Evolutionary conservation across 148 eudicot species (phyloP), one percentile per base, ranked within the genome.

Genomic region (Spergularia marina): DNA sequence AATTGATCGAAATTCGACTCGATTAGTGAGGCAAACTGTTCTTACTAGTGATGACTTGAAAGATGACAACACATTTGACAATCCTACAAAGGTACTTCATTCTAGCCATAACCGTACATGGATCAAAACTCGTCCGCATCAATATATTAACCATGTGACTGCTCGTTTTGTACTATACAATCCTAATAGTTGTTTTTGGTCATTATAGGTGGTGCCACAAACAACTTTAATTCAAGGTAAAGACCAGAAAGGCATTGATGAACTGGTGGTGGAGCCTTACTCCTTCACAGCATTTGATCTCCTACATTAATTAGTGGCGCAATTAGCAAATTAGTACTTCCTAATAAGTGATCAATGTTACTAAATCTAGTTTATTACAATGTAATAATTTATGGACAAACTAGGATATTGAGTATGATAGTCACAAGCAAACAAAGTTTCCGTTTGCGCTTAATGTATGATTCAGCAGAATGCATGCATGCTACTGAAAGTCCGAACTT

Each of bases 61-160:
- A 8, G 55, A 23, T 1, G 81, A 73, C 9, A 82, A 77, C 15
- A 78, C 92, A 52, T 88, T 92, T 64, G 74, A 71, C 20, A 74
- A 84, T 62, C 97, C 97, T 30, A 84, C 68, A 7, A 92, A 88
- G 97, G 97, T 92, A 85, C 18, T 17, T 20, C 20, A 55, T 6
- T 44, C n/a, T 4, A 6, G 4, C n/a, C 39, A 4, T 16, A 7
- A 25, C 7, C 21, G 12, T 18, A 0, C 5, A 2, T 10, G 65
- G 15, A 9, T 61, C 23, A 13, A 23, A 61, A 61, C 65, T 13
- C 40, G 65, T 61, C 39, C 10, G 23, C 11, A 6, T 56, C 4
- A 15, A 55, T 17, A 55, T 17, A 55, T 55, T 55, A 1, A 3
- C 18, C 20, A 5, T 0, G 59, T 56, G 21, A 44, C 49, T 44